Percentiles rank a stretch among this genome's conserved stretches.
phyloP scores from a whole-genome alignment of 768 basidiomycete genomes.

The Candolleomyces aberdarensis region DNA sequence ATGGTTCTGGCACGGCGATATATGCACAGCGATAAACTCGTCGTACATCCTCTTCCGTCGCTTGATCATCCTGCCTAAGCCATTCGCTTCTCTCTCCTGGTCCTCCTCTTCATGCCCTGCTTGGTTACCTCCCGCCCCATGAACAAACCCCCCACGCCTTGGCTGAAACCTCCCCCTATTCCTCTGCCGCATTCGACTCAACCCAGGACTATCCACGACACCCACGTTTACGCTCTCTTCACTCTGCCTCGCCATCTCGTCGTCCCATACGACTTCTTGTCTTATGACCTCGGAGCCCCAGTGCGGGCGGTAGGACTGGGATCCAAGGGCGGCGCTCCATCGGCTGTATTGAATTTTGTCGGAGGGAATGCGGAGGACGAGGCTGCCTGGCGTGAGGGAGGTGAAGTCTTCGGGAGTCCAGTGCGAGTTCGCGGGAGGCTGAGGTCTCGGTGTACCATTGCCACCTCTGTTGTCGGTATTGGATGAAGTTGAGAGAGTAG shows the following conservation, averaged over 20 bases:
- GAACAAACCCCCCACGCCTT: too few species aligned
- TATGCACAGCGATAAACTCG: slow-evolving; percentile 48
- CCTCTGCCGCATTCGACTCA: neutral
- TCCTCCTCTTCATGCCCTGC: neutral
- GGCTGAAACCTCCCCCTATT: too few species aligned
- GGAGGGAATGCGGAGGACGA: neutral
- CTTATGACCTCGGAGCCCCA: slow-evolving; percentile 5
- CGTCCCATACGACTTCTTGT: slow-evolving; percentile 9
- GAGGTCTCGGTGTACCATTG: too few species aligned
- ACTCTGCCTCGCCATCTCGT: slow-evolving; percentile 9
- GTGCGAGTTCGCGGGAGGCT: too few species aligned
- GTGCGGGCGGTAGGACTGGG: neutral
- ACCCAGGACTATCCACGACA: neutral
- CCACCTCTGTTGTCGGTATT: too few species aligned
- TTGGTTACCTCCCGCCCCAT: too few species aligned
- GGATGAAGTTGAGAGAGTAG: too few species aligned
- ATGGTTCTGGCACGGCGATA: slow-evolving; percentile 49
- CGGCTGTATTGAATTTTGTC: neutral
- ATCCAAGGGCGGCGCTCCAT: neutral
- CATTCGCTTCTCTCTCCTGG: too few species aligned
- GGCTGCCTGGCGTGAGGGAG: neutral
- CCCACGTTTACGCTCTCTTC: slow-evolving; percentile 7
- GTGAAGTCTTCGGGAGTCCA: neutral
- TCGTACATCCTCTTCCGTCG: slow-evolving; percentile 28
- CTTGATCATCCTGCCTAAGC: neutral